A percentile compares a stretch with the other conserved stretches of the same genome.
Conservation (phyloP, 2,329 filamentous ascomycete species). For the Hypoxylon sp. region DNA sequence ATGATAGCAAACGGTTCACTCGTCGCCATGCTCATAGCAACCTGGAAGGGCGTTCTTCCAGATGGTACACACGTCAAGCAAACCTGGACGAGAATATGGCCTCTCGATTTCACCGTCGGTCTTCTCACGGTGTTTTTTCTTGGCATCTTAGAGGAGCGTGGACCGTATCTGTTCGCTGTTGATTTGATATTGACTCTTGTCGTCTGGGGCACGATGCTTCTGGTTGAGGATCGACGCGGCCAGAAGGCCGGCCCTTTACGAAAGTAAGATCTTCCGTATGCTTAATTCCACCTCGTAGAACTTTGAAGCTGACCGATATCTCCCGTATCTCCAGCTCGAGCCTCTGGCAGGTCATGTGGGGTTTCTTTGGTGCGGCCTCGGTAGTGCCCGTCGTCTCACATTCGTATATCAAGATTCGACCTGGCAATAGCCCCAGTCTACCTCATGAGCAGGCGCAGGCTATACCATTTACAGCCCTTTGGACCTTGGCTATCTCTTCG, state of each 20-base stretch:
- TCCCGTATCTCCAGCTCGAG: slow-evolving; percentile 3
- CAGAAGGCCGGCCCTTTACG: slow-evolving; percentile 12
- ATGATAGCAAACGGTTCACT: slow-evolving; percentile 24
- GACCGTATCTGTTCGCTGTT: slow-evolving; percentile 13
- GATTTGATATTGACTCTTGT: slow-evolving; percentile 21
- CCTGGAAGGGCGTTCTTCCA: slow-evolving; percentile 12
- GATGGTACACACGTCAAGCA: slow-evolving; percentile 16
- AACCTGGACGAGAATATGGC: slow-evolving; percentile 18
- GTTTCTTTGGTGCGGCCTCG: slow-evolving; percentile 22
- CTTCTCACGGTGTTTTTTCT: slow-evolving; percentile 11
- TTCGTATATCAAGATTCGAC: slow-evolving; percentile 15
- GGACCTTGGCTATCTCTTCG: background rate
- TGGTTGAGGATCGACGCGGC: slow-evolving; percentile 16
- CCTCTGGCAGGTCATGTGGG: slow-evolving; percentile 23
- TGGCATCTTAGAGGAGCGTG: slow-evolving; percentile 4
- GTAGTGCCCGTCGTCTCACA: slow-evolving; percentile 11
- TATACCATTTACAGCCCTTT: slow-evolving; percentile 22
- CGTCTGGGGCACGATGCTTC: slow-evolving; percentile 15
- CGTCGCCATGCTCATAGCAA: slow-evolving; percentile 8
- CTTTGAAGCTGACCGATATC: background rate
- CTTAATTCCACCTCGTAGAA: background rate
- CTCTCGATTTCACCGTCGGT: slow-evolving; percentile 14
- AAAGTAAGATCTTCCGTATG: slow-evolving; percentile 15
- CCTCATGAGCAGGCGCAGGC: slow-evolving; percentile 21
- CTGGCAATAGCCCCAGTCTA: slow-evolving; percentile 7